Base-by-base conservation (phyloP, 2,329 filamentous ascomycete genomes). In the Xylaria sp. region DNA sequence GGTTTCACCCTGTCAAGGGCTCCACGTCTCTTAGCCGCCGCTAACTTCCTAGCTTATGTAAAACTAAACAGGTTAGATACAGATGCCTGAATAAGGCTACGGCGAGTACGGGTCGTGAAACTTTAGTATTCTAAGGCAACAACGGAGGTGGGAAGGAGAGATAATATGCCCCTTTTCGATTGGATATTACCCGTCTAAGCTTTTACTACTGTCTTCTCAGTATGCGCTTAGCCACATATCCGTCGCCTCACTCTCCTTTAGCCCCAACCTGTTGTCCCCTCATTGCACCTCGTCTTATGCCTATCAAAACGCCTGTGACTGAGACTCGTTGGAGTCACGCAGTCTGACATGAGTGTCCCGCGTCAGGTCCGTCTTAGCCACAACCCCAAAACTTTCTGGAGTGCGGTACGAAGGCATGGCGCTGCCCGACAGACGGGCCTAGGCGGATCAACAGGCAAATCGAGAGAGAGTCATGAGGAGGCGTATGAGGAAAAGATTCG, bases 81-180 rank as follows among this genome's bases (percentile, higher is more conserved):
- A 60, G 56, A 47, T 60, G 63, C 63, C 63, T 65, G 4, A 60
- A 55, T 8, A 14, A 67, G 60, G 65, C 65, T 27, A 27, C 24
- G 24, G 24, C 24, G 17, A 14, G 5, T 19, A 53, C 32, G 7
- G 7, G 6, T 17, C 27, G 9, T 56, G 21, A 30, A 19, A 14
- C 48, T 54, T 30, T 27, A 27, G 34, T 8, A 36, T 8, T 36
- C 7, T 7, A 64, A 64, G 65, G 65, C 65, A 64, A 17, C 55
- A 42, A 17, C 6, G 24, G 12, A 30, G 30, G 6, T 8, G 7
- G 34, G 8, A 9, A n/a, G 8, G 27, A 27, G 39, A 27, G 45
- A n/a, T 27, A n/a, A 12, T 5, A 24, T 17, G 21, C 39, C 5
- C 8, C 7, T 1, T 45, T 53, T 51, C 32, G 12, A 67, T 64